Percentiles rank a stretch among this genome's conserved stretches.
phyloP scores from a whole-genome alignment of 768 basidiomycete species.

The Amanita exitialis region DNA sequence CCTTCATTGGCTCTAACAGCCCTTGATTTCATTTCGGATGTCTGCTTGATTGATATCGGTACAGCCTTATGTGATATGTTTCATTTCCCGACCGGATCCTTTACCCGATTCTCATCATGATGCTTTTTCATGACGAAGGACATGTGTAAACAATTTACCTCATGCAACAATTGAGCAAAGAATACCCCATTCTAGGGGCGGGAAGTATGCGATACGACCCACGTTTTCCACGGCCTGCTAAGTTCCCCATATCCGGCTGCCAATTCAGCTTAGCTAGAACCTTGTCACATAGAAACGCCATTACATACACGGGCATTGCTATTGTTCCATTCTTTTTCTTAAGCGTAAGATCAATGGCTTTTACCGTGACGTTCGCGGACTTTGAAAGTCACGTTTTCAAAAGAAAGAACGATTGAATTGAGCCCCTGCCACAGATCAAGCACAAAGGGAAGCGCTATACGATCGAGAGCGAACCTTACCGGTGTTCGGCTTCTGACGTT shows the following conservation, averaged over 20 bases:
- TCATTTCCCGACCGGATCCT: constrained; percentile 1
- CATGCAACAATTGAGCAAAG: background rate
- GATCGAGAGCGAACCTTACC: background rate
- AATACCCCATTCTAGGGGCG: background rate
- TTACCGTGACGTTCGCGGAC: background rate
- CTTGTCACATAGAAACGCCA: background rate
- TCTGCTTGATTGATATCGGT: constrained; percentile 1
- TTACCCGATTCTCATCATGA: background rate
- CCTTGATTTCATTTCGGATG: constrained; percentile 6
- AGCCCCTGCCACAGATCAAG: background rate
- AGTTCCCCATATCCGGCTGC: background rate
- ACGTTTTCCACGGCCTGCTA: background rate
- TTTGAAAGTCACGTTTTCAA: constrained; percentile 1
- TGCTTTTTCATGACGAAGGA: background rate
- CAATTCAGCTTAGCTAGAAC: background rate
- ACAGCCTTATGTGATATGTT: constrained; percentile 3
- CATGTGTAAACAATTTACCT: background rate
- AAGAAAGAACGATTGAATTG: background rate
- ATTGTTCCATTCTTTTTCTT: background rate
- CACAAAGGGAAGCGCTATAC: background rate
- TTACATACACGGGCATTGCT: background rate
- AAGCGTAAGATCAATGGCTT: background rate
- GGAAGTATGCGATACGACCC: background rate
- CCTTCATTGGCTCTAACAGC: background rate
- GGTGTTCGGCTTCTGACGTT: background rate